Conservation (phyloP, 2,329 filamentous ascomycete genomes). For the Trichophyton simii region DNA sequence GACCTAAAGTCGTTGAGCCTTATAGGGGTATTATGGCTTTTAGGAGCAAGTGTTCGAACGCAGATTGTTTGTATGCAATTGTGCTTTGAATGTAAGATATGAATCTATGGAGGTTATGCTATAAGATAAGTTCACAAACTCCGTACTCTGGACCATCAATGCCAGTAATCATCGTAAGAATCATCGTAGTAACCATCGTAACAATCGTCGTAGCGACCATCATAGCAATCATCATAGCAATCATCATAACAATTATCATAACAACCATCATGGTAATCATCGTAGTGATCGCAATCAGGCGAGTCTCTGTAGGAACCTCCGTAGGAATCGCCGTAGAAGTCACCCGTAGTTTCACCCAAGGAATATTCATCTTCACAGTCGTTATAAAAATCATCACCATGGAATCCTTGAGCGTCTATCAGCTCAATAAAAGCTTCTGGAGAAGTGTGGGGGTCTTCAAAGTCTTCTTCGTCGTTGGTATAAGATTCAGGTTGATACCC, state of each 20-base stretch:
- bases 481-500: not conserved
- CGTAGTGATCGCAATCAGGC: not conserved
- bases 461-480: not conserved
- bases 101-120: no score
- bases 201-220: no score
- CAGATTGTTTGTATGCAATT: no score
- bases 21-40: no score
- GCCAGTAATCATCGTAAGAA: not conserved
- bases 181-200: not conserved
- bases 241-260: not conserved
- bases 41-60: no score
- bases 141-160: no score
- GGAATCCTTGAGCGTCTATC: not conserved
- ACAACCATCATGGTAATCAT: not conserved
- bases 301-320: not conserved
- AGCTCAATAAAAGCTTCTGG: not conserved
- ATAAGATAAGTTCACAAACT: no score
- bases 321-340: not conserved
- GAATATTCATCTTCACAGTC: not conserved
- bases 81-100: no score
- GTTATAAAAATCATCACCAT: not conserved
- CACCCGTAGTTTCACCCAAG: not conserved
- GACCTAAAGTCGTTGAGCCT: no score
- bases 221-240: not conserved
- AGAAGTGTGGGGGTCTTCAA: not conserved